Evolutionary conservation across 805 yeast species (phyloP).

Genomic region (Wickerhamiella shivajii): DNA sequence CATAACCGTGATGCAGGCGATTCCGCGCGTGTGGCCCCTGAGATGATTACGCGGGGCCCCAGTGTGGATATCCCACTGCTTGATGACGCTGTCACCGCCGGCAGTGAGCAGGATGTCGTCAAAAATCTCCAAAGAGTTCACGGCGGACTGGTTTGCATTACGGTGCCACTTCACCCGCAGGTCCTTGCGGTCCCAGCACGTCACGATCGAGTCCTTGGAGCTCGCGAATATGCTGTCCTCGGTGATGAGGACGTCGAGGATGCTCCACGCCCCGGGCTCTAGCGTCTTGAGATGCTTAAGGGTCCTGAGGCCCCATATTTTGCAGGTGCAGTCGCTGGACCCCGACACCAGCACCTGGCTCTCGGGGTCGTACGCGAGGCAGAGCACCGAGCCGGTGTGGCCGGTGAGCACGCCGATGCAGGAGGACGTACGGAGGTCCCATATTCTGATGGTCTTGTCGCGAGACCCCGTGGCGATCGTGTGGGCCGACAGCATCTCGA

Average conservation of each 20-base stretch:
- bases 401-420: conserved; percentile 14
- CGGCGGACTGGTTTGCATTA: conserved; percentile 24
- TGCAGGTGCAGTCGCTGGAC: conserved; percentile 8
- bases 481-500: conserved; percentile 51
- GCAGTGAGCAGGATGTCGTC: conserved; percentile 22
- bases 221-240: conserved; percentile 21
- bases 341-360: conserved; percentile 8
- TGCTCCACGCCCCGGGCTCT: conserved; percentile 89
- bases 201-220: conserved; percentile 24
- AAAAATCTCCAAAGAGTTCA: conserved; percentile 23
- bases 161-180: conserved; percentile 11
- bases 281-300: conserved; percentile 68
- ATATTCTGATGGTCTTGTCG: conserved; percentile 24
- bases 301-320: conserved; percentile 72
- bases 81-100: conserved; percentile 62
- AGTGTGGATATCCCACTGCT: conserved; percentile 64
- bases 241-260: conserved; percentile 82
- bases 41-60: conserved; percentile 56
- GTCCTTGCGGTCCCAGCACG: conserved; percentile 20
- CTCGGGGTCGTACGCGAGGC: conserved; percentile 10
- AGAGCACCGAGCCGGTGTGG: conserved; percentile 10
- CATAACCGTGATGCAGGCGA: conserved; percentile 70
- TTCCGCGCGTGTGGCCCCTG: conserved; percentile 70
- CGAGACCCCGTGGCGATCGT: conserved; percentile 67
- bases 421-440: conserved; percentile 21